Base-by-base conservation (phyloP, 441 rosid genomes). In the Pelargonium australe region DNA sequence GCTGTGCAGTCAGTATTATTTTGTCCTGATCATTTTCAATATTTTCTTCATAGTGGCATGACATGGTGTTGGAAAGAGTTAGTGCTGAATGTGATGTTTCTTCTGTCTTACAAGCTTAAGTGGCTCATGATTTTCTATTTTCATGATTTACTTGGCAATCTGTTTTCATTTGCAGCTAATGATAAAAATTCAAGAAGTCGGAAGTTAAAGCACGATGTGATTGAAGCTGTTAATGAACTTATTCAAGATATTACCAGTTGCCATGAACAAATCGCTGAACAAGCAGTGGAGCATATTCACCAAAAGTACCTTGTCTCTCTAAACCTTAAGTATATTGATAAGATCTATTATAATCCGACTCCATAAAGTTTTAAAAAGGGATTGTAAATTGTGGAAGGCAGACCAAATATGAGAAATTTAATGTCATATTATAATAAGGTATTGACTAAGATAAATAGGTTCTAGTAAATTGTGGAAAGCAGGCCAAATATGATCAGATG, bases 281-380 rank as follows among this genome's bases (percentile, higher is more conserved):
- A 92, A 81, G 99, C 99, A n/a, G 83, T 95, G 68, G 99, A 92
- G 81, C 99, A 95, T 74, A 95, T 95, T 76, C 99, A 95, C 84
- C 99, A 95, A 58, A 92, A 95, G 99, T 95, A 95, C 53, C 40
- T 61, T 61, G 37, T 20, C 13, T 61, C 63, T 55, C 68, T 68
- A 68, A 43, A 45, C 65, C 68, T 63, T 45, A 13, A 2, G 4
- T 45, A 4, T 45, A 13, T 45, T 45, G 53, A 45, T 8, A 45
- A 45, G n/a, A 45, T 45, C 53, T 45, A 51, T 1, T 51, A 31
- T 31, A 31, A 31, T 31, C 37, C 37, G 5, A 31, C 37, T 31
- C 3, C 3, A 25, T 25, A 31, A 31, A 31, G 37, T 31, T 31
- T 31, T 31, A 3, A 31, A 31, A 31, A 31, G 37, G 37, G 37